Base-by-base conservation (phyloP, 495 filamentous ascomycete genomes). In the Podospora pseudopauciseta region DNA sequence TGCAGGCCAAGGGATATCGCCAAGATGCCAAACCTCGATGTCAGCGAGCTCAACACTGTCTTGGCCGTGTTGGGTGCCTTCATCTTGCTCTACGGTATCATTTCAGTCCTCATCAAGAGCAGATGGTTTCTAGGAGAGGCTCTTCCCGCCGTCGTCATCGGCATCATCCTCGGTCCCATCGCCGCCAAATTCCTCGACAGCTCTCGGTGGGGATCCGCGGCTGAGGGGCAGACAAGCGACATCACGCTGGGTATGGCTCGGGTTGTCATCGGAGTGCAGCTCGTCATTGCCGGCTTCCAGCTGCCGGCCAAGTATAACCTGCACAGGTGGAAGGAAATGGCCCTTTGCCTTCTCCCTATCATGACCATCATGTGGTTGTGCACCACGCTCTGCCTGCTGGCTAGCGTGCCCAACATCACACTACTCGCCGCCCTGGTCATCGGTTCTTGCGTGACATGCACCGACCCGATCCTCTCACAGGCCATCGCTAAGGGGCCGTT, bases 351-450 rank as follows among this genome's bases (percentile, higher is more conserved):
- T n/a, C 88, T 92, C 0, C 93, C 93, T 3, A 89, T 90, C 60
- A 96, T 96, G 93, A 86, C 86, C n/a, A 64, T 79, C 65, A 96
- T 96, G 93, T 96, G 93, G 93, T 73, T 95, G 26, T 85, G 76
- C 68, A 93, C 90, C 65, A 90, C 87, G 57, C 75, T 93, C 28
- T 78, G 94, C 19, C 80, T 96, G 49, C 91, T 90, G 81, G 90
- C 84, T 0, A 80, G 93, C 72, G 87, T 96, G 9, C 92, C 70
- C 67, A 81, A 78, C 53, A 5, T 80, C 11, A 76, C 72, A 20
- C 65, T 87, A 68, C 79, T 87, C 30, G 75, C 85, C 19, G 79
- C 86, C 2, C 77, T 88, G 26, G 86, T 88, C 44, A 87, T 89
- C 70, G 86, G 81, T n/a, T 85, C 86, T 0, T 87, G 85, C 69